A percentile compares a stretch with the other conserved stretches of the same genome.
phyloP scores from a whole-genome alignment of 2,329 filamentous ascomycete genomes.

The Dryadomyces quercus-mongolicae region DNA sequence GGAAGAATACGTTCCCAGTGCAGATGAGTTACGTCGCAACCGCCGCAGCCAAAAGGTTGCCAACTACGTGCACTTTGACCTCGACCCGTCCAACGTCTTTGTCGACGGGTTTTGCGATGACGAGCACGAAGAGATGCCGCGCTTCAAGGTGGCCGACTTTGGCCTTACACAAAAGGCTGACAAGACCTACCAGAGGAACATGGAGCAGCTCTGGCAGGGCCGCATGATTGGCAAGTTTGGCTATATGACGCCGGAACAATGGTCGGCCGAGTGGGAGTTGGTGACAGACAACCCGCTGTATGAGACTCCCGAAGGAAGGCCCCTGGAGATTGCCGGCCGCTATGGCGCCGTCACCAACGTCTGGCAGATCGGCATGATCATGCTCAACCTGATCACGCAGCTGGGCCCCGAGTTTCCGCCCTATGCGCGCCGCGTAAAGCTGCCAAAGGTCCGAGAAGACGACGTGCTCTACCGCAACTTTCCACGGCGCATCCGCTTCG shows the following conservation, averaged over 20 bases:
- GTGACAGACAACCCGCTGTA: background rate
- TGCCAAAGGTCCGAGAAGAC: background rate
- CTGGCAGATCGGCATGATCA: conserved; percentile 7
- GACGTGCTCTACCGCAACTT: background rate
- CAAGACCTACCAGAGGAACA: background rate
- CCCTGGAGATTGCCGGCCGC: conserved; percentile 3
- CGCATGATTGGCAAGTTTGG: conserved; percentile 5
- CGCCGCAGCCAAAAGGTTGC: background rate
- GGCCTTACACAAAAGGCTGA: background rate
- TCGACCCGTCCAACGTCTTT: conserved; percentile 12
- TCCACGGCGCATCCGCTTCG: background rate
- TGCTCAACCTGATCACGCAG: conserved; percentile 5
- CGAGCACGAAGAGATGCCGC: background rate
- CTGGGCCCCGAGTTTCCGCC: background rate
- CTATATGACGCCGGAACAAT: conserved; percentile 10
- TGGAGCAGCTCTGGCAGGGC: background rate
- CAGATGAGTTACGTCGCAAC: background rate
- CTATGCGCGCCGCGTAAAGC: background rate
- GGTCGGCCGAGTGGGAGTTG: conserved; percentile 10
- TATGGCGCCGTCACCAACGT: conserved; percentile 9
- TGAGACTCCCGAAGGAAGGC: background rate
- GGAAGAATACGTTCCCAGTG: background rate
- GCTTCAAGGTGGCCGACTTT: conserved; percentile 10
- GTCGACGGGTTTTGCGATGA: conserved; percentile 1
- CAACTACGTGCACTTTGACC: conserved; percentile 13